Percentiles rank a stretch among this genome's conserved stretches.
These are phyloP conservation scores for Solanum hybrid DNA, from an alignment of 305 asterid genomes.

Conservation along the genomic window DNA sequence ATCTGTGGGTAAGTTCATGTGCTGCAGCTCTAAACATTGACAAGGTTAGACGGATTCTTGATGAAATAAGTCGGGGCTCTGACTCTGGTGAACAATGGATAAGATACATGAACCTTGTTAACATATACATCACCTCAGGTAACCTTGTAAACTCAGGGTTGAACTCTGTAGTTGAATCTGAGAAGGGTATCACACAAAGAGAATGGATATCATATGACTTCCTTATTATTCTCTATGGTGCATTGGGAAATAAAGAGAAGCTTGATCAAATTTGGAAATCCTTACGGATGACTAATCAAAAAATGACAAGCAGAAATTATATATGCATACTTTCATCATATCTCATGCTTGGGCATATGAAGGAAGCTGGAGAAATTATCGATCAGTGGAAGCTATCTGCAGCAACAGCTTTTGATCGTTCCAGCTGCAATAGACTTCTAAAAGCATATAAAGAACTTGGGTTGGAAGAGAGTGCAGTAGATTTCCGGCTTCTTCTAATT, in stretches of 20 bases:
- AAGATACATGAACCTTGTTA: conserved; percentile 59
- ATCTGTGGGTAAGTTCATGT: conserved; percentile 70
- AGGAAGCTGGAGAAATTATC: conserved; percentile 55
- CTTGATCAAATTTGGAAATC: conserved; percentile 79
- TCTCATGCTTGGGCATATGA: conserved; percentile 62
- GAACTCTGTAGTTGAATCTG: conserved; percentile 49
- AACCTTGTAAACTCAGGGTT: conserved; percentile 41
- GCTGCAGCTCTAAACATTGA: conserved; percentile 71
- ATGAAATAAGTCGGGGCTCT: conserved; percentile 38
- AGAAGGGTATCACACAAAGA: conserved; percentile 60
- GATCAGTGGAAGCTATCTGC: conserved; percentile 79
- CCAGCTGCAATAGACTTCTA: conserved; percentile 44
- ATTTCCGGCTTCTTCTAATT: conserved; percentile 29
- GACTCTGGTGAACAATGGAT: conserved; percentile 50
- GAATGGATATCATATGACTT: conserved; percentile 81
- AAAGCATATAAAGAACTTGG: conserved; percentile 48
- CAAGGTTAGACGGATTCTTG: conserved; percentile 53
- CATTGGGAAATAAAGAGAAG: conserved; percentile 57
- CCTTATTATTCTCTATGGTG: conserved; percentile 61
- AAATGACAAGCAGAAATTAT: conserved; percentile 63
- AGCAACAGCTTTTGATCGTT: conserved; percentile 37
- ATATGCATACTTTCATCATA: conserved; percentile 54
- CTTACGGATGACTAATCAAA: conserved; percentile 61
- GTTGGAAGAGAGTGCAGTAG: conserved; percentile 34
- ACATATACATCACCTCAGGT: conserved; percentile 45